Conservation (phyloP, 1,284 basidiomycete genomes). For the Sphaerobolus stellatus region DNA sequence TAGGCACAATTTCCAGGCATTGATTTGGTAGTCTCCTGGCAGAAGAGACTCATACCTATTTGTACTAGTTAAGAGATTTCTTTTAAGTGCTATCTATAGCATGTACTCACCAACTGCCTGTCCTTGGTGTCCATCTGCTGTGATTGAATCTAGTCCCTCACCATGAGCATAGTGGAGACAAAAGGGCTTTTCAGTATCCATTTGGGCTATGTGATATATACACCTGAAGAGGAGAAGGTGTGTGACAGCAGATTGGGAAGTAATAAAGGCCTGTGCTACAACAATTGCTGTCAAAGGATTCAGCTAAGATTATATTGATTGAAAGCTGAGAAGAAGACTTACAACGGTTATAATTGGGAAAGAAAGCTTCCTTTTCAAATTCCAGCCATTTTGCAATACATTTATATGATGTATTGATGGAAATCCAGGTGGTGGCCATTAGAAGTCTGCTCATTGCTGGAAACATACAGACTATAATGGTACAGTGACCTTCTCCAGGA, state of each 20-base stretch:
- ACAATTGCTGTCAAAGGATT: constrained; percentile 17
- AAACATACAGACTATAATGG: constrained; percentile 24
- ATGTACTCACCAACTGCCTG: constrained; percentile 24
- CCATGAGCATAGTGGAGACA: constrained; percentile 25
- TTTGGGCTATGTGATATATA: constrained; percentile 21
- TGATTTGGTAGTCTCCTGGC: not conserved
- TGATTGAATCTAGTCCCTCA: constrained; percentile 21
- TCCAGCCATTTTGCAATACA: constrained; percentile 24
- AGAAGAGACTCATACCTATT: not conserved
- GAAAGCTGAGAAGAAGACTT: constrained; percentile 4
- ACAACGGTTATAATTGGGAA: constrained; percentile 20
- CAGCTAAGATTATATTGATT: not conserved
- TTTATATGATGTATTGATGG: constrained; percentile 29
- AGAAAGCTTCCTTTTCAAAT: constrained; percentile 29
- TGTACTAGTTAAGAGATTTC: not conserved
- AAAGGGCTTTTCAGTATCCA: constrained; percentile 20
- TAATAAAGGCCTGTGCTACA: constrained; percentile 23
- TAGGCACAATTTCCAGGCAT: not conserved
- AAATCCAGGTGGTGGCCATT: constrained; percentile 16
- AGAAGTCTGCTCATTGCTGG: constrained; percentile 21
- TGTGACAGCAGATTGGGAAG: constrained; percentile 23
- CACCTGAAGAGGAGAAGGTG: constrained; percentile 22
- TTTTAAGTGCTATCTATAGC: not conserved
- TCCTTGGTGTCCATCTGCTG: constrained; percentile 28
- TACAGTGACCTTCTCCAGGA: constrained; percentile 6